Percentiles rank a stretch among this genome's conserved stretches.
These are phyloP conservation scores for Pseudocercospora fuligena DNA, from an alignment of 2,329 filamentous ascomycete genomes.

Conservation along the genomic window DNA sequence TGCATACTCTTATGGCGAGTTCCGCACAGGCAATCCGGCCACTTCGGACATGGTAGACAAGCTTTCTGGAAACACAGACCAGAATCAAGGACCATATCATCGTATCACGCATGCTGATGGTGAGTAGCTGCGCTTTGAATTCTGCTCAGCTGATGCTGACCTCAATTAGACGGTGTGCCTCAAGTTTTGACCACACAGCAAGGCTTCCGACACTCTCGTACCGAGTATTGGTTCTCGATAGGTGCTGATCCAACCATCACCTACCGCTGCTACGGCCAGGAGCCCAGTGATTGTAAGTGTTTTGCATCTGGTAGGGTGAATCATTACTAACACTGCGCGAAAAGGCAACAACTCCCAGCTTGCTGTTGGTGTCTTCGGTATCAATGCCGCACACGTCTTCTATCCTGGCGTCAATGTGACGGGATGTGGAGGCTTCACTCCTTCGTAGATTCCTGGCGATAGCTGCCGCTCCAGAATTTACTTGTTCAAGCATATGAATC, in stretches of 20 bases:
- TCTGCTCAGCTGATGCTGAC: background rate
- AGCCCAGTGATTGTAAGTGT: background rate
- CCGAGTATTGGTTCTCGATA: slow-evolving; percentile 15
- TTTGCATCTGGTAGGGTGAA: background rate
- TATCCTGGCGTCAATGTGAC: slow-evolving; percentile 15
- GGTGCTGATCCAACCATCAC: slow-evolving; percentile 16
- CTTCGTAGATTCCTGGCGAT: background rate
- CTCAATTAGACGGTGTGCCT: background rate
- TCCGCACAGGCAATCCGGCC: slow-evolving; percentile 16
- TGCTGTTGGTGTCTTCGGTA: slow-evolving; percentile 17
- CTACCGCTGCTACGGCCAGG: background rate
- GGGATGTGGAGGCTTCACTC: slow-evolving; percentile 1
- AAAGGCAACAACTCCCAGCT: slow-evolving; percentile 21
- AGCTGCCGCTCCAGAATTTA: no score
- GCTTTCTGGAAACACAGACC: background rate
- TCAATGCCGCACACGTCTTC: slow-evolving; percentile 24
- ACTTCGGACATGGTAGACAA: slow-evolving; percentile 14
- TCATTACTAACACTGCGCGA: background rate
- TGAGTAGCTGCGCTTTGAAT: slow-evolving; percentile 10
- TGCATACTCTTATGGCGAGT: slow-evolving; percentile 19
- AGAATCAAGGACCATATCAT: slow-evolving; percentile 12
- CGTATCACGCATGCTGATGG: slow-evolving; percentile 21
- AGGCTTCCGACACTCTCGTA: slow-evolving; percentile 13
- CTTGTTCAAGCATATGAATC: no score
- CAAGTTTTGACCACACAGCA: background rate